Percentiles rank a stretch among this genome's conserved stretches.
phyloP scores from a whole-genome alignment of 257 asterid genomes.

The Ehretia macrophylla region DNA sequence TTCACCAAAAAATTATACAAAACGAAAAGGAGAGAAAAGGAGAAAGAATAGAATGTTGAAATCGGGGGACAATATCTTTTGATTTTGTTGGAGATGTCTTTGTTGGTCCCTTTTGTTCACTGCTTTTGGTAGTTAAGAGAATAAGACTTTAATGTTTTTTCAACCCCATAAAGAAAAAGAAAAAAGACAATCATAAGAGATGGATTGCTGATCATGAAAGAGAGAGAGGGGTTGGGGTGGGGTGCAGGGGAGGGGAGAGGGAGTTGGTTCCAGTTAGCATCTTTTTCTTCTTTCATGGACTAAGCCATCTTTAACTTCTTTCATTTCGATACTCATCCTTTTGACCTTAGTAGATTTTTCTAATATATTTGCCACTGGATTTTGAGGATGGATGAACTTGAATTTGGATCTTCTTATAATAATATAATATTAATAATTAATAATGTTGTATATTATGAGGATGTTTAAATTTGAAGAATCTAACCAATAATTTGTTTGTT shows the following conservation, averaged over 20 bases:
- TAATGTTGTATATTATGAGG: too few species aligned
- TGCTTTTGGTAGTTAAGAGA: constrained; percentile 41
- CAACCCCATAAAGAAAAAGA: constrained; percentile 32
- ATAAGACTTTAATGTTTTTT: constrained; percentile 28
- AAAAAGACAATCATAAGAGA: constrained; percentile 20
- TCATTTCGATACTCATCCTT: constrained; percentile 10
- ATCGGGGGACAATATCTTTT: constrained; percentile 48
- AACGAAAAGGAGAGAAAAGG: constrained; percentile 21
- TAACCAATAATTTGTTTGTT: too few species aligned
- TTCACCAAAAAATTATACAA: background rate
- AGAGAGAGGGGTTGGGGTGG: background rate
- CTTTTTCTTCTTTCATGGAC: constrained; percentile 12
- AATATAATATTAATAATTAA: too few species aligned
- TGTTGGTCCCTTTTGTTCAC: constrained; percentile 20
- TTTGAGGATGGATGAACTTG: too few species aligned
- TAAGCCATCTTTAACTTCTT: constrained; percentile 12
- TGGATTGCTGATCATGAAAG: constrained; percentile 9
- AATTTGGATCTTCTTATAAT: too few species aligned
- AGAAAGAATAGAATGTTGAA: constrained; percentile 30
- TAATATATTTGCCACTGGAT: too few species aligned
- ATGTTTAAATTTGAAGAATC: too few species aligned
- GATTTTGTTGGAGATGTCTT: constrained; percentile 39
- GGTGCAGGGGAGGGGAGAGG: background rate
- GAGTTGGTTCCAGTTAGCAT: constrained; percentile 50
- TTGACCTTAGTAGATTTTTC: constrained; percentile 12